Evolutionary conservation across 306 rosid species (phyloP).

Genomic region (Acacia melanoxylon): DNA sequence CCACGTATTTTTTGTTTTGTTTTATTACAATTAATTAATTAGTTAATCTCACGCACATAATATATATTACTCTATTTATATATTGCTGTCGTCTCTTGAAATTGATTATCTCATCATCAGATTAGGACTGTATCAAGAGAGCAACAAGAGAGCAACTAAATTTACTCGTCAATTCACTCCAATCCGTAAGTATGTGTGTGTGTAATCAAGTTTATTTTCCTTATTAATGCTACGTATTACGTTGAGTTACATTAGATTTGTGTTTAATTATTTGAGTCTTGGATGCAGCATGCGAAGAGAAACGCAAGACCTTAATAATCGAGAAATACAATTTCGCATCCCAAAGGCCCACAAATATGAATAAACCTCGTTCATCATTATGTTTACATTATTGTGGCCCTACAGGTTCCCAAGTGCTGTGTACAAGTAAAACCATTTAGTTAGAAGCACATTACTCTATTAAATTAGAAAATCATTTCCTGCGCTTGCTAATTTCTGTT

Average conservation of each 20-base stretch:
- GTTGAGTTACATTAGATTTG: neutral
- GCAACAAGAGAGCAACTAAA: conserved; percentile 56
- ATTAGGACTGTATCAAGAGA: conserved; percentile 47
- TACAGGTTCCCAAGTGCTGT: neutral
- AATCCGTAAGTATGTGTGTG: conserved; percentile 39
- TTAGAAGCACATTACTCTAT: neutral
- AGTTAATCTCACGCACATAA: too few species aligned
- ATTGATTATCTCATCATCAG: conserved; percentile 31
- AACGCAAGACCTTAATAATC: conserved; percentile 38
- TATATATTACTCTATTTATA: neutral
- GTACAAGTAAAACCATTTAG: neutral
- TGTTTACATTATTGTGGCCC: neutral
- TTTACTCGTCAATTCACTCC: conserved; percentile 42
- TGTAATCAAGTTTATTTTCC: neutral
- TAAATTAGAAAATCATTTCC: too few species aligned
- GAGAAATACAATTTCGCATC: conserved; percentile 29
- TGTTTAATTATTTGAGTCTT: neutral
- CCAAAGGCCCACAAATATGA: conserved; percentile 4
- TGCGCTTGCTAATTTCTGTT: too few species aligned
- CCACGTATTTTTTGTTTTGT: conserved; percentile 35
- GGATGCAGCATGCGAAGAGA: conserved; percentile 37
- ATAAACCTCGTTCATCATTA: conserved; percentile 10
- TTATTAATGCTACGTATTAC: too few species aligned
- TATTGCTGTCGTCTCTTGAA: neutral
- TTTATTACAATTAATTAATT: neutral